Evolutionary conservation across 2,329 filamentous ascomycete genomes (phyloP).

Genomic region (Cadophora sp.): DNA sequence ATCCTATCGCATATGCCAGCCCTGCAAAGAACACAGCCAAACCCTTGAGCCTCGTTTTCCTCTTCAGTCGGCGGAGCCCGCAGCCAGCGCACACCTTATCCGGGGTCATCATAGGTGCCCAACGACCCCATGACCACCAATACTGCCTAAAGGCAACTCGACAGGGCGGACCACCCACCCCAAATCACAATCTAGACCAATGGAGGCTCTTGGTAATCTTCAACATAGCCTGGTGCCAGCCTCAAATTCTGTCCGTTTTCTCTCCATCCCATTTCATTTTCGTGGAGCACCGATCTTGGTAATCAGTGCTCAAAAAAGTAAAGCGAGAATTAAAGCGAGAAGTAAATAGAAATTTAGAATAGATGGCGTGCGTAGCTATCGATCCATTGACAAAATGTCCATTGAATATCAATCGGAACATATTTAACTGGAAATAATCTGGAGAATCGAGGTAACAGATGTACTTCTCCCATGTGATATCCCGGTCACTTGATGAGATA

Average conservation of each 20-base stretch:
- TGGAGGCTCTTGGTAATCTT: neutral
- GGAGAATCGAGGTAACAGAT: neutral
- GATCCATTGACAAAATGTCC: too few species aligned
- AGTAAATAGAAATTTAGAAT: too few species aligned
- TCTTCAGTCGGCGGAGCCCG: neutral
- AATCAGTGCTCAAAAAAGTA: neutral
- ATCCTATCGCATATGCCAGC: neutral
- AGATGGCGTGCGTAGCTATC: neutral
- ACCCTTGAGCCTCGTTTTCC: neutral
- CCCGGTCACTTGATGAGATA: neutral
- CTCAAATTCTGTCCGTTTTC: neutral
- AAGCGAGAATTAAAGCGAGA: neutral
- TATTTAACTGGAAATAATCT: neutral
- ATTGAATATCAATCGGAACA: neutral
- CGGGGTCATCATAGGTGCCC: slow-evolving; percentile 1
- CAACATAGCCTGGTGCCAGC: neutral
- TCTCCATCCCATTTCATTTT: neutral
- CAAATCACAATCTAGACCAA: neutral
- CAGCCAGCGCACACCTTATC: slow-evolving; percentile 8
- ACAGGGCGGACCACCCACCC: neutral
- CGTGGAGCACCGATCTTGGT: neutral
- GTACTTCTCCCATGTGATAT: neutral
- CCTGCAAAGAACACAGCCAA: neutral
- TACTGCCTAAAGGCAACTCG: neutral
- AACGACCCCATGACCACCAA: neutral